Evolutionary conservation across 129 eudicot genomes (phyloP), one percentile per base, ranked within the genome.

Genomic region (Artemisia argyi): DNA sequence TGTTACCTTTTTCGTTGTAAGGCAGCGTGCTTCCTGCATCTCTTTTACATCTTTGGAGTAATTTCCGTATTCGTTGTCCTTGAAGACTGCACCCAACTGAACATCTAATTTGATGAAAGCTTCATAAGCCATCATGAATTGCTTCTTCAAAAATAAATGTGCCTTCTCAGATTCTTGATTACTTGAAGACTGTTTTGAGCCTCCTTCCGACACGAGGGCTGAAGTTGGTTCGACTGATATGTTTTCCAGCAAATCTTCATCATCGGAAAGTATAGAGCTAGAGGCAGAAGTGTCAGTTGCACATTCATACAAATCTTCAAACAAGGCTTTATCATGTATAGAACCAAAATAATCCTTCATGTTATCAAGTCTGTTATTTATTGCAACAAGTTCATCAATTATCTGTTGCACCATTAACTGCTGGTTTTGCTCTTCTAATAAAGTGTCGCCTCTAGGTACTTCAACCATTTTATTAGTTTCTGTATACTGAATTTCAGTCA

Each of bases 401-500:
- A 85, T 78, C 65, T 63, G 80, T 22, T 77, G 76, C 73, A 61
- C 82, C 76, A 70, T 49, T 59, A 57, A 30, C 24, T 52, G 47
- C 35, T 82, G 81, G 32, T 77, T 77, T 69, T 73, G 83, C 61
- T 79, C 62, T 50, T 51, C 11, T 30, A 50, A 63, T 49, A 68
- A 67, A 61, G 35, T 30, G 15, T 13, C 66, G 55, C 48, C 56
- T 32, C 66, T 62, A 11, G 32, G 54, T 44, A 47, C 19, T n/a
- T 47, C 80, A 54, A 35, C 30, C 74, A 49, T 60, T 65, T 57
- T 72, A 46, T 65, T 46, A 46, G 71, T 78, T 65, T 61, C 80
- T 54, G 78, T 57, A 77, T 69, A 85, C 76, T 79, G 91, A 61
- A 80, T 64, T 83, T 85, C 95, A 30, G 97, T 83, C 76, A 91